Evolutionary conservation across 2,329 filamentous ascomycete species (phyloP).

Genomic region (Diaporthe vexans): DNA sequence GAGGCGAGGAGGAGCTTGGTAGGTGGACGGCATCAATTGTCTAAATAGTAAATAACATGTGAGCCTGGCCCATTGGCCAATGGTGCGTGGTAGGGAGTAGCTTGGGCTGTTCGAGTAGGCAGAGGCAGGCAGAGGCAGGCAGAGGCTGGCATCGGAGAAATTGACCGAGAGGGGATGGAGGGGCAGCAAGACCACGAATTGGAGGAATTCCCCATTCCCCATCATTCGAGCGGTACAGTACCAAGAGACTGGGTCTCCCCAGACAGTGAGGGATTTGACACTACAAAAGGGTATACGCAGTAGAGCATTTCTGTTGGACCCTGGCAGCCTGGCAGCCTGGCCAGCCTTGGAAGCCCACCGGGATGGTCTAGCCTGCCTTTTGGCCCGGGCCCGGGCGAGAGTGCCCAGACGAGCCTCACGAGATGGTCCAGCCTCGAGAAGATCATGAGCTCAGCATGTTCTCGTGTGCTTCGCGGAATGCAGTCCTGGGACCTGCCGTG

Average conservation of each 20-base stretch:
- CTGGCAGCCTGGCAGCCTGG: no score
- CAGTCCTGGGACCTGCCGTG: constrained; percentile 2
- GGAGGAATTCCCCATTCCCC: constrained; percentile 32
- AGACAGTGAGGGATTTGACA: constrained; percentile 4
- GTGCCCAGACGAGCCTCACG: constrained; percentile 19
- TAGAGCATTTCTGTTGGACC: background rate
- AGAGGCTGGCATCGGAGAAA: constrained; percentile 39
- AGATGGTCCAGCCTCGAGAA: background rate
- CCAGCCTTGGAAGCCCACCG: background rate
- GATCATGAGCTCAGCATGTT: constrained; percentile 8
- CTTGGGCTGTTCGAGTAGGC: background rate
- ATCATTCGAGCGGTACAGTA: constrained; percentile 27
- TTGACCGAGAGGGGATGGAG: constrained; percentile 34
- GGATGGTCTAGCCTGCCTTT: no score
- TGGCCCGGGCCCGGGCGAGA: background rate
- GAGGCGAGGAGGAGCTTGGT: background rate
- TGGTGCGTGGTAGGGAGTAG: background rate
- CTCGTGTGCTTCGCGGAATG: background rate
- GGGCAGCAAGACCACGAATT: constrained; percentile 22
- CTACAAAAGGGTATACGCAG: no score
- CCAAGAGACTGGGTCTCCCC: constrained; percentile 19
- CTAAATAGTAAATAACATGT: constrained; percentile 28
- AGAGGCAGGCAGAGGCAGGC: constrained; percentile 14
- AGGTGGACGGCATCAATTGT: constrained; percentile 12
- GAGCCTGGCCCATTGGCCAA: constrained; percentile 16